A percentile compares a stretch with the other conserved stretches of the same genome.
Conservation (phyloP, 108 stramenopile species). For the Heterococcus sp. region DNA sequence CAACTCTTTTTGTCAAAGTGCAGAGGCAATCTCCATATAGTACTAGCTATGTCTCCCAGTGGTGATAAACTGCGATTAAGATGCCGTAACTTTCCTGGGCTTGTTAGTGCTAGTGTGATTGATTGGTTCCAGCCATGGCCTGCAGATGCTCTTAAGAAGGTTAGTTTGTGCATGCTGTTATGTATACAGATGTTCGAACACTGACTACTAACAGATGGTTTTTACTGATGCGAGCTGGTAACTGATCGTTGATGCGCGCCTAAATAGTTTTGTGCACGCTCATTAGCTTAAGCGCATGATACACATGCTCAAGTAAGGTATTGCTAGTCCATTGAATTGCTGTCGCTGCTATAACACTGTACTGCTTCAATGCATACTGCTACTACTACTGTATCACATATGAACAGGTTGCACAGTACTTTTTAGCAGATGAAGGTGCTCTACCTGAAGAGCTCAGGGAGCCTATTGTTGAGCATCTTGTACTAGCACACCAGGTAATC, state of each 20-base stretch:
- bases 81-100: slow-evolving; percentile 70
- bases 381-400: neutral
- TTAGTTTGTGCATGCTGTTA: neutral
- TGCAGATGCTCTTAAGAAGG: slow-evolving; percentile 58
- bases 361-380: neutral
- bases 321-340: too few species aligned
- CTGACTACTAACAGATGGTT: neutral
- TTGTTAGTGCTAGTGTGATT: slow-evolving; percentile 63
- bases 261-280: too few species aligned
- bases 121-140: slow-evolving; percentile 77
- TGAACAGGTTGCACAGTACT: slow-evolving; percentile 58
- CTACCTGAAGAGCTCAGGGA: slow-evolving; percentile 55
- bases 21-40: slow-evolving; percentile 65
- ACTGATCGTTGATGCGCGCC: too few species aligned
- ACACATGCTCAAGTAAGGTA: too few species aligned
- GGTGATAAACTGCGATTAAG: slow-evolving; percentile 67
- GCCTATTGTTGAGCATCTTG: slow-evolving; percentile 60
- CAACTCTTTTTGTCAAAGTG: slow-evolving; percentile 60
- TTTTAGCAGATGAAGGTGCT: slow-evolving; percentile 56
- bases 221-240: neutral
- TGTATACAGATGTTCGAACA: too few species aligned
- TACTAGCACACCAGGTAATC: slow-evolving; percentile 58
- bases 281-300: too few species aligned
- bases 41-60: slow-evolving; percentile 67
- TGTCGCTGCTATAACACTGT: neutral